Evolutionary conservation across 2,329 filamentous ascomycete genomes (phyloP).

Genomic region (Chrysosphaeria jannelii): DNA sequence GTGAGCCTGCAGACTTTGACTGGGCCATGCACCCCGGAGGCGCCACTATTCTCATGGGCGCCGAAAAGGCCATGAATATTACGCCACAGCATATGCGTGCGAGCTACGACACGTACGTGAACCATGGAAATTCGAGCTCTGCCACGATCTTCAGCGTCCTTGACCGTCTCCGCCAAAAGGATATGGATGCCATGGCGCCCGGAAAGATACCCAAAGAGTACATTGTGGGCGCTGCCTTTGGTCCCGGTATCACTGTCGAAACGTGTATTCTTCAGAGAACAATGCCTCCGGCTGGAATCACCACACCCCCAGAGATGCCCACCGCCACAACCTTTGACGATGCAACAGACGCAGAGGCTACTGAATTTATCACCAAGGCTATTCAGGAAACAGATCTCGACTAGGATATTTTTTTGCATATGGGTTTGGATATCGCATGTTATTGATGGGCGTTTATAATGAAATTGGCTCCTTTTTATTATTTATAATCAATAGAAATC

Average conservation of each 20-base stretch:
- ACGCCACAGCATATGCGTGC: constrained; percentile 33
- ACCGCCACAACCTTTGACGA: no score
- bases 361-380: no score
- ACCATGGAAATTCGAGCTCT: constrained; percentile 37
- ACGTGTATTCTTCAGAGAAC: constrained; percentile 32
- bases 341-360: no score
- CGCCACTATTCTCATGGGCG: constrained; percentile 31
- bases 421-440: no score
- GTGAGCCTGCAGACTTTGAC: constrained; percentile 27
- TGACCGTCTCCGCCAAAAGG: constrained; percentile 24
- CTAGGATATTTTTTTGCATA: no score
- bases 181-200: constrained; percentile 26
- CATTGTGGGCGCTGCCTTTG: constrained; percentile 37
- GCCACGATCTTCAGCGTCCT: constrained; percentile 40
- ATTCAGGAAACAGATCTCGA: no score
- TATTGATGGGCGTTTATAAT: no score
- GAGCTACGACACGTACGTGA: constrained; percentile 38
- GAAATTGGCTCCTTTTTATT: no score
- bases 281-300: constrained; percentile 11
- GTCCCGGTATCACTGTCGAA: constrained; percentile 36
- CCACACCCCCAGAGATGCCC: constrained; percentile 24
- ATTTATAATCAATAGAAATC: neutral
- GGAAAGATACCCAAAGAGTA: constrained; percentile 20
- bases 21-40: constrained; percentile 48
- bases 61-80: constrained; percentile 25